Evolutionary conservation across 208 protist genomes (phyloP), one percentile per base, ranked within the genome.

Genomic region (Trypanosoma theileri): DNA sequence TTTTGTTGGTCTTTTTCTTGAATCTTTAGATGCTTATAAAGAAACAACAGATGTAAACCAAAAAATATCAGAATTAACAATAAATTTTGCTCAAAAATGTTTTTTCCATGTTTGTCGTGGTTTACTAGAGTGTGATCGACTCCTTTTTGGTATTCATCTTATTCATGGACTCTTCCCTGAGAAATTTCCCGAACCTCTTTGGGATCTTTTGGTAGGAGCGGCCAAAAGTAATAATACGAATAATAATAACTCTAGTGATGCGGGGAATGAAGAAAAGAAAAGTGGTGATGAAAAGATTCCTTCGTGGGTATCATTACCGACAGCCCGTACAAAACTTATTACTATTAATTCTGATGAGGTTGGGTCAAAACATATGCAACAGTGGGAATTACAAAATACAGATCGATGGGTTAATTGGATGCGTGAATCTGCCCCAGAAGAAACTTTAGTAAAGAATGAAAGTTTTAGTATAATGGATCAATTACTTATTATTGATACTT

Each of bases 81-180:
- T 80, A 14, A 65, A 31, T 64, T 89, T 97, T 52, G 81, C 82
- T 4, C 85, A 86, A 71, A 77, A 68, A 51, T 86, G 79, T 71
- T 93, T 89, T 63, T 77, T 89, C 62, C 67, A 79, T 44, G 86
- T 96, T 22, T 85, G 79, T 40, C 63, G 84, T 12, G 89, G 85
- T 46, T 77, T 97, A n/a, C 82, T 96, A 56, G 94, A 96, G 81
- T 73, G 78, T 44, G 97, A 99, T 71, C 87, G 96, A 19, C 62
- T 98, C 12, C 85, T 88, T 22, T 99, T 98, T 80, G 97, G 85
- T 24, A 85, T 99, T 51, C 95, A 99, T 80, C 64, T 99, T 6
- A 59, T 96, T 31, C 96, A 93, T 59, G 86, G 88, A 26, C 76
- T 98, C 50, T 81, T 81, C 48, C 89, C 94, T 14, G 71, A 84